Evolutionary conservation across 2,329 filamentous ascomycete species (phyloP).

Genomic region (Claviceps capensis): DNA sequence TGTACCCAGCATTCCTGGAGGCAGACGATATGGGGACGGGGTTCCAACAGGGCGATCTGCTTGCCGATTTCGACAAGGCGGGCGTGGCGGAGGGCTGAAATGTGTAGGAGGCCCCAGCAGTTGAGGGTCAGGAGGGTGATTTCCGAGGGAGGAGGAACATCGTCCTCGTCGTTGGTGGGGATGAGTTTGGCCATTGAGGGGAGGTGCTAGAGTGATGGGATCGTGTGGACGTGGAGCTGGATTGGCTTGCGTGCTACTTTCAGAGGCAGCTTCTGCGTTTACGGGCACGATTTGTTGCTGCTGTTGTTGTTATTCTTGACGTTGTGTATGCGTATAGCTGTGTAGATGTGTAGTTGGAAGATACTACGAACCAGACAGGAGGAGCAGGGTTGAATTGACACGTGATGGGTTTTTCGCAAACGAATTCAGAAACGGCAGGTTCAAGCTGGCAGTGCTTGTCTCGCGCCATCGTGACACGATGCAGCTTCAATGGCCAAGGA

Average conservation of each 20-base stretch:
- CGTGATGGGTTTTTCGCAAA: background rate
- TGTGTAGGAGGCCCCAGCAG: conserved; percentile 89
- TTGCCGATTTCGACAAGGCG: conserved; percentile 75
- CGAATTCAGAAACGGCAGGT: background rate
- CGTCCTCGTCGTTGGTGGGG: conserved; percentile 8
- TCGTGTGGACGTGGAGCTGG: too few species aligned
- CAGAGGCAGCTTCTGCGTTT: too few species aligned
- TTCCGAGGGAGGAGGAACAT: conserved; percentile 35
- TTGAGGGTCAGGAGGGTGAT: conserved; percentile 82
- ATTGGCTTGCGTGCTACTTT: too few species aligned
- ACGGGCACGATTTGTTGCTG: too few species aligned
- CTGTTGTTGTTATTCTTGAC: too few species aligned
- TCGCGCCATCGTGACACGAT: too few species aligned
- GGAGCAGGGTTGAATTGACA: background rate
- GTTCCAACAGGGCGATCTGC: conserved; percentile 54
- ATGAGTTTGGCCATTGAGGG: background rate
- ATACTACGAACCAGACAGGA: too few species aligned
- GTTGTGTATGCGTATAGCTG: too few species aligned
- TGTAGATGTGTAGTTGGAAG: too few species aligned
- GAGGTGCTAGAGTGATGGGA: too few species aligned
- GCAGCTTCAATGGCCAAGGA: too few species aligned
- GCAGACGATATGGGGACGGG: conserved; percentile 72
- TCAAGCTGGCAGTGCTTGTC: background rate
- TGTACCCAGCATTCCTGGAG: conserved; percentile 92
- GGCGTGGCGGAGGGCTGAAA: conserved; percentile 63